Evolutionary conservation across 1,284 basidiomycete genomes (phyloP), one percentile per base, ranked within the genome.

Genomic region (Wolfiporia cocos): DNA sequence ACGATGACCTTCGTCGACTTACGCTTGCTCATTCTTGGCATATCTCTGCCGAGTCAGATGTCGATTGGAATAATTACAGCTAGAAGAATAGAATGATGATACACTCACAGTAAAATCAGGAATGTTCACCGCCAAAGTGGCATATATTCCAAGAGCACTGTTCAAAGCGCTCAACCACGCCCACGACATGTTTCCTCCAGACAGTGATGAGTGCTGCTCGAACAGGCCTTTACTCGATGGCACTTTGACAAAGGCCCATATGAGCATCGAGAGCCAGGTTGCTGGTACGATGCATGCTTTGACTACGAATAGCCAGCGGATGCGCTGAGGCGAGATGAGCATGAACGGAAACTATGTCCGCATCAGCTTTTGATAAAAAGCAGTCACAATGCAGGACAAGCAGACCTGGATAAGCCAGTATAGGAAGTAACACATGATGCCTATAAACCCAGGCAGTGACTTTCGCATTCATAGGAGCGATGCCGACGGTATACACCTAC

Each of bases 351-450:
- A 71, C 56, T 85, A 46, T 19, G 41, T 29, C 9, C 30, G 20
- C 6, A 6, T 12, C 18, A 28, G 7, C 4, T 15, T 18, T 30
- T n/a, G 20, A 15, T 5, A 18, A 28, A 17, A 15, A 28, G 39
- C 9, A 39, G 17, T 22, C 26, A 9, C 24, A 14, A 18, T 24
- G 15, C 10, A 17, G 19, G n/a, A 9, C 5, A n/a, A 28, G 18
- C 47, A 5, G 5, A 53, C 55, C 49, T 63, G 78, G 20, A 84
- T 65, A 17, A 82, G 61, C 86, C 86, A 90, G 66, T 80, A 90
- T 23, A 92, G 59, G 62, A 88, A 78, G 63, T 86, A 92, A 56
- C 81, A 87, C 64, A 86, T 74, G 59, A 86, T 73, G 7, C 71
- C 74, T 70, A 49, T 28, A 14, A 28, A 28, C 7, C n/a, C n/a